Evolutionary conservation across 2,329 filamentous ascomycete genomes (phyloP).

Genomic region (Alternaria sp.): DNA sequence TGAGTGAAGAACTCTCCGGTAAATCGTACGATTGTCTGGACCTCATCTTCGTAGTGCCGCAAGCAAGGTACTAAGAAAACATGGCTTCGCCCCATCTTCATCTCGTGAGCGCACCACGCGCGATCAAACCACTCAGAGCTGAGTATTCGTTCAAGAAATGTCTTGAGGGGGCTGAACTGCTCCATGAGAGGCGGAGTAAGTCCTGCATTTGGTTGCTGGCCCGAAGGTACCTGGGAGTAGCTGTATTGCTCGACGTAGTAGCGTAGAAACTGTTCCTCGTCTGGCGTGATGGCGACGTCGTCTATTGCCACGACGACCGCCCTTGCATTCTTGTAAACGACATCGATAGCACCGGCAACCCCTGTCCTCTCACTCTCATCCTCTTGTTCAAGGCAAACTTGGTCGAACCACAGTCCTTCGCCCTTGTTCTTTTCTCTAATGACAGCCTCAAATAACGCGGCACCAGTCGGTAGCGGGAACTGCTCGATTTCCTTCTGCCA

Average conservation of each 20-base stretch:
- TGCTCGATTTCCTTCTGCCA: slow-evolving; percentile 43
- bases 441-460: slow-evolving; percentile 50
- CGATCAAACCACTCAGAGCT: slow-evolving; percentile 53
- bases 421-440: slow-evolving; percentile 45
- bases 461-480: slow-evolving; percentile 49
- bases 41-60: slow-evolving; percentile 26
- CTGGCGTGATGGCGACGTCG: slow-evolving; percentile 45
- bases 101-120: slow-evolving; percentile 55
- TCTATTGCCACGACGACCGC: slow-evolving; percentile 51
- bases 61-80: slow-evolving; percentile 51
- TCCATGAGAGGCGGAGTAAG: slow-evolving; percentile 42
- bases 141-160: slow-evolving; percentile 46
- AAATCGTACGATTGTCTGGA: slow-evolving; percentile 44
- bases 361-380: slow-evolving; percentile 48
- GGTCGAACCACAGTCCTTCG: slow-evolving; percentile 55
- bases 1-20: slow-evolving; percentile 52
- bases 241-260: slow-evolving; percentile 50
- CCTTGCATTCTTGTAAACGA: slow-evolving; percentile 52
- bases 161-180: slow-evolving; percentile 25
- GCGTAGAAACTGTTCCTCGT: slow-evolving; percentile 46
- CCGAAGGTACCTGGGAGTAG: slow-evolving; percentile 20
- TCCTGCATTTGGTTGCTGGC: slow-evolving; percentile 34
- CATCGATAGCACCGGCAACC: slow-evolving; percentile 51
- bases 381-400: slow-evolving; percentile 53
- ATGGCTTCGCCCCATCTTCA: slow-evolving; percentile 49